A percentile compares a stretch with the other conserved stretches of the same genome.
phyloP scores from a whole-genome alignment of 331 rosid genomes.

The Stylosanthes scabra region DNA sequence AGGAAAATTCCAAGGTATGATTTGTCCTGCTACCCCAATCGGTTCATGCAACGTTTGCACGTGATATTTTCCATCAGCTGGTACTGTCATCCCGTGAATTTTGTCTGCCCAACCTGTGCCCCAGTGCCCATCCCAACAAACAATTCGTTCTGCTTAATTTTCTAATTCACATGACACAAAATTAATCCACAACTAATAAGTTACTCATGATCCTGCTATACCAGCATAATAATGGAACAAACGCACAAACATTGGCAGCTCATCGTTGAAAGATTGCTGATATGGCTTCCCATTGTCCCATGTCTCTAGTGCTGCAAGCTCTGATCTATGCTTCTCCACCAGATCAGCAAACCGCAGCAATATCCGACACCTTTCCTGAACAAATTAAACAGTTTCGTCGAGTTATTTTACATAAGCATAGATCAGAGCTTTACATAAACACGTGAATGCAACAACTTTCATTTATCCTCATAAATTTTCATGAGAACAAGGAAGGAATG shows the following conservation, averaged over 20 bases:
- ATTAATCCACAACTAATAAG: not conserved
- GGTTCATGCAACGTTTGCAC: constrained; percentile 73
- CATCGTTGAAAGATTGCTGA: constrained; percentile 52
- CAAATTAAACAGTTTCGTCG: not conserved
- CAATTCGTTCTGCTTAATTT: not conserved
- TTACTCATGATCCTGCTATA: constrained; percentile 20
- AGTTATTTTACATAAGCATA: no score
- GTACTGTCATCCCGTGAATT: constrained; percentile 77
- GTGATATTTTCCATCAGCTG: constrained; percentile 67
- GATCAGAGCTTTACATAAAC: no score
- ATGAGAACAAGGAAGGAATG: not conserved
- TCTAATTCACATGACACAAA: not conserved
- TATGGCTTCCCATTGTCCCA: constrained; percentile 74
- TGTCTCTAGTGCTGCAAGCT: constrained; percentile 72
- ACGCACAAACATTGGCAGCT: constrained; percentile 57
- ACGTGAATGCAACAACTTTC: no score
- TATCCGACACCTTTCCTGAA: constrained; percentile 68
- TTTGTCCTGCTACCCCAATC: constrained; percentile 80
- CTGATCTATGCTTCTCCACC: constrained; percentile 62
- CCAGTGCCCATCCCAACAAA: no score
- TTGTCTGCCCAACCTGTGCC: constrained; percentile 78
- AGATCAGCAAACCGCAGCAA: constrained; percentile 69
- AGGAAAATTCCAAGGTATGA: constrained; percentile 82
- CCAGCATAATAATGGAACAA: constrained; percentile 72
- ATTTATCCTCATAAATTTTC: no score